Conservation (phyloP, 2,329 filamentous ascomycete genomes). For the Neobulgaria alba region DNA sequence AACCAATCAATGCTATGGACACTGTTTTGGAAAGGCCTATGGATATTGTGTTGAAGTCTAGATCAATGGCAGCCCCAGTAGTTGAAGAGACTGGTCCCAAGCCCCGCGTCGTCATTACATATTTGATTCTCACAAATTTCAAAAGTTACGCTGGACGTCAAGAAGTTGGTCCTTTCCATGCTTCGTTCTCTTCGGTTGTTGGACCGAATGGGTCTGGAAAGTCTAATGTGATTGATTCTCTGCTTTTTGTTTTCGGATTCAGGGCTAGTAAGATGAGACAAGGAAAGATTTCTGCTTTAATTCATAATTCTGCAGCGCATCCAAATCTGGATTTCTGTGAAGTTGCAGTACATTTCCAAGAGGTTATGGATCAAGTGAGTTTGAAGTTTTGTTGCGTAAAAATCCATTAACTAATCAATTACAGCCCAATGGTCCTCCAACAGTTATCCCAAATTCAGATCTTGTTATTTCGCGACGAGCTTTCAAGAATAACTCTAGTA, state of each 20-base stretch:
- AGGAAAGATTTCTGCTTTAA: constrained; percentile 93
- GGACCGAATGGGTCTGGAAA: constrained; percentile 97
- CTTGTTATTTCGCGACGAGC: constrained; percentile 84
- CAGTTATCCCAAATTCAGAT: constrained; percentile 74
- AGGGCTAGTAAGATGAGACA: constrained; percentile 98
- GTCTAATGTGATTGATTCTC: constrained; percentile 96
- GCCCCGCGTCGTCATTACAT: constrained; percentile 83
- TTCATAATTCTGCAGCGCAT: constrained; percentile 88
- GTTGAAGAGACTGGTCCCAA: constrained; percentile 72
- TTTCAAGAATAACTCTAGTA: constrained; percentile 97
- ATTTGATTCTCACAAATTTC: constrained; percentile 90
- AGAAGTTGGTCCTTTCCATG: constrained; percentile 92
- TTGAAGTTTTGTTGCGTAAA: not conserved
- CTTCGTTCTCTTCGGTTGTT: constrained; percentile 95
- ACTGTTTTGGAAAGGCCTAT: constrained; percentile 79
- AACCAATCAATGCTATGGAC: constrained; percentile 63
- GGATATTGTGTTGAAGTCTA: constrained; percentile 86
- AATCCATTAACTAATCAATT: constrained; percentile 8
- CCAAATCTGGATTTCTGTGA: constrained; percentile 86
- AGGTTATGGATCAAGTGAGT: constrained; percentile 75
- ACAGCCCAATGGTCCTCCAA: constrained; percentile 61
- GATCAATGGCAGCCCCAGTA: constrained; percentile 57
- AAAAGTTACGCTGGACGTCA: constrained; percentile 97
- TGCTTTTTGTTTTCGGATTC: constrained; percentile 98
- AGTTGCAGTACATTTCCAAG: constrained; percentile 92